Evolutionary conservation across 208 protist species (phyloP).

Genomic region (Leishmania lainsoni): DNA sequence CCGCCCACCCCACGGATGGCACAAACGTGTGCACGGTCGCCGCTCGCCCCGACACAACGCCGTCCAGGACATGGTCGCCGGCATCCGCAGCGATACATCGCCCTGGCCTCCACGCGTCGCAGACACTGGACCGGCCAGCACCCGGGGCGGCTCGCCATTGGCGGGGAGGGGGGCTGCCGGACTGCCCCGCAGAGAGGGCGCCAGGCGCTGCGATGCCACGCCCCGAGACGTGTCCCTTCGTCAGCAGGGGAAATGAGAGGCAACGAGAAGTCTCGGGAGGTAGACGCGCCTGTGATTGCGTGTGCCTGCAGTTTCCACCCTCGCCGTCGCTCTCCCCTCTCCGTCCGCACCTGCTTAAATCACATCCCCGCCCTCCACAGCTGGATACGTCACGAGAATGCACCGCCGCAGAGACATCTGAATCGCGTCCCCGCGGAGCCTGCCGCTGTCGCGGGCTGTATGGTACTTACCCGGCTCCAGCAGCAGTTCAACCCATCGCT

Average conservation of each 20-base stretch:
- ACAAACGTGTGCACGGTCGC: background rate
- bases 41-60: background rate
- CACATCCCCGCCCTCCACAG: conserved; percentile 25
- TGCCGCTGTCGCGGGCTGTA: conserved; percentile 28
- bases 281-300: background rate
- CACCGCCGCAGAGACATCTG: conserved; percentile 76
- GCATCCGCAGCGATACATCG: background rate
- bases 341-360: background rate
- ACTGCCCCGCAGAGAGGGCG: background rate
- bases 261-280: background rate
- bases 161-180: background rate
- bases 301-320: background rate
- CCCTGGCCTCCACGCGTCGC: background rate
- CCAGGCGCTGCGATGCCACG: background rate
- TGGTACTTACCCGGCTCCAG: conserved; percentile 46
- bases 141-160: background rate
- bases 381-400: conserved; percentile 67
- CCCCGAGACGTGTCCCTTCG: background rate
- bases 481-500: conserved; percentile 78
- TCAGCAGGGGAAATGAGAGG: background rate
- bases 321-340: background rate
- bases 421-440: conserved; percentile 63
- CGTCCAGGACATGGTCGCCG: background rate
- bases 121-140: background rate
- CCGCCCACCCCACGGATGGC: background rate